Evolutionary conservation across 1,284 basidiomycete species (phyloP).

Genomic region (Apiotrichum domesticum): DNA sequence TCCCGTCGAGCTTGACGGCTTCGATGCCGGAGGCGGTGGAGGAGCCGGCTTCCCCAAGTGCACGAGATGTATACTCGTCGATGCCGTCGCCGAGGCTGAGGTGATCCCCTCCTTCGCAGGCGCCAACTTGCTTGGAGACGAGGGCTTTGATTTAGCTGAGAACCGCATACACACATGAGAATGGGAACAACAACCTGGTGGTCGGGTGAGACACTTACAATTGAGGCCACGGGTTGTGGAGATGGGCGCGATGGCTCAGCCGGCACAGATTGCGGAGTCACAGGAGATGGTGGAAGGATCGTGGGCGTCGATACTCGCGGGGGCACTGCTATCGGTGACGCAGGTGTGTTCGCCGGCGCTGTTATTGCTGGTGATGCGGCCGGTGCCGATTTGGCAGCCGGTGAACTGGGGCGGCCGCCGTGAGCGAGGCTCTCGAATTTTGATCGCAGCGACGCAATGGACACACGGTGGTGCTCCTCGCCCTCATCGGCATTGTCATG

Average conservation of each 20-base stretch:
- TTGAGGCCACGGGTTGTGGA: neutral
- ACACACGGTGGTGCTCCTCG: constrained; percentile 12
- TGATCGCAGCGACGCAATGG: constrained; percentile 33
- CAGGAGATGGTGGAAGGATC: neutral
- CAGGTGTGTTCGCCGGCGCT: neutral
- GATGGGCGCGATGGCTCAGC: neutral
- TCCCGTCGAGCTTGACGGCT: neutral
- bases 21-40: neutral
- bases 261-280: neutral
- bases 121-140: too few relatives aligned
- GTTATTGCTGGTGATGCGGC: neutral
- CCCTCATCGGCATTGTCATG: neutral
- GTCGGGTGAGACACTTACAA: too few relatives aligned
- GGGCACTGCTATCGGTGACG: neutral
- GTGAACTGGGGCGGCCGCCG: neutral
- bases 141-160: too few relatives aligned
- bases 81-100: neutral
- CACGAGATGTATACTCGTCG: neutral
- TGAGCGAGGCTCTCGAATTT: constrained; percentile 35
- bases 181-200: too few relatives aligned
- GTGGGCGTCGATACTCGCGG: neutral
- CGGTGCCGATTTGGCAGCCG: neutral
- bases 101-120: too few relatives aligned
- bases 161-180: too few relatives aligned
- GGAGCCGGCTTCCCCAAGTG: neutral